Evolutionary conservation across 768 basidiomycete genomes (phyloP).

Genomic region (Auricularia sp.): DNA sequence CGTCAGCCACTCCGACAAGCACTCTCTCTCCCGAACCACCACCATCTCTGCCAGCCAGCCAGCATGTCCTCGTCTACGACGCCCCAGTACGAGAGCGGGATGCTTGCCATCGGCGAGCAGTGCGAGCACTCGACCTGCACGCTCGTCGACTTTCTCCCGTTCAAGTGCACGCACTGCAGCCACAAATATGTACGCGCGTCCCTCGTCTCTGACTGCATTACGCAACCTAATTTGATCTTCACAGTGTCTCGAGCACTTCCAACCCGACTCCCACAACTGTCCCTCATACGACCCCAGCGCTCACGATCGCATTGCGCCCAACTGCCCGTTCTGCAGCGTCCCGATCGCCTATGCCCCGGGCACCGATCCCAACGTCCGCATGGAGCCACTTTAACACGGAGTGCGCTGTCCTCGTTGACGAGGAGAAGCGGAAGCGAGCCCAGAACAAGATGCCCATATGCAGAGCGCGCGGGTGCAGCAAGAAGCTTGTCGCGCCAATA

Average conservation of each 20-base stretch:
- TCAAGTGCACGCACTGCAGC: conserved; percentile 75
- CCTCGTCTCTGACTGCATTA: background rate
- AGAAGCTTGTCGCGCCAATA: conserved; percentile 66
- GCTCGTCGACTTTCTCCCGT: conserved; percentile 75
- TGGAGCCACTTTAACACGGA: conserved; percentile 66
- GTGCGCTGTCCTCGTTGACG: conserved; percentile 63
- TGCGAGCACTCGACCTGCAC: conserved; percentile 58
- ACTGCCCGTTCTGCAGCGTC: conserved; percentile 67
- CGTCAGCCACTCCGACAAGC: conserved; percentile 1
- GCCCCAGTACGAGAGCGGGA: conserved; percentile 18
- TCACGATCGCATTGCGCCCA: conserved; percentile 65
- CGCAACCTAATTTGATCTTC: conserved; percentile 10
- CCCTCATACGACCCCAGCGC: conserved; percentile 59
- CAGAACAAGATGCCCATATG: conserved; percentile 47
- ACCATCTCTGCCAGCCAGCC: conserved; percentile 14
- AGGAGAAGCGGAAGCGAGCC: conserved; percentile 26
- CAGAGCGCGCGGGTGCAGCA: conserved; percentile 49
- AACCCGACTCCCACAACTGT: conserved; percentile 56
- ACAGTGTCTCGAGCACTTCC: conserved; percentile 76
- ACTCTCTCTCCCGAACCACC: background rate
- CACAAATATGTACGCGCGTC: conserved; percentile 11
- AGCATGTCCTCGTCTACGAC: conserved; percentile 11
- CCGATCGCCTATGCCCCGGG: conserved; percentile 68
- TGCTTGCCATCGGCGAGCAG: conserved; percentile 60
- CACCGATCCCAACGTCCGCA: conserved; percentile 70